A percentile compares a stretch with the other conserved stretches of the same genome.
These are phyloP conservation scores for Thraustotheca clavata DNA, from an alignment of 352 stramenopile genomes.

Conservation along the genomic window DNA sequence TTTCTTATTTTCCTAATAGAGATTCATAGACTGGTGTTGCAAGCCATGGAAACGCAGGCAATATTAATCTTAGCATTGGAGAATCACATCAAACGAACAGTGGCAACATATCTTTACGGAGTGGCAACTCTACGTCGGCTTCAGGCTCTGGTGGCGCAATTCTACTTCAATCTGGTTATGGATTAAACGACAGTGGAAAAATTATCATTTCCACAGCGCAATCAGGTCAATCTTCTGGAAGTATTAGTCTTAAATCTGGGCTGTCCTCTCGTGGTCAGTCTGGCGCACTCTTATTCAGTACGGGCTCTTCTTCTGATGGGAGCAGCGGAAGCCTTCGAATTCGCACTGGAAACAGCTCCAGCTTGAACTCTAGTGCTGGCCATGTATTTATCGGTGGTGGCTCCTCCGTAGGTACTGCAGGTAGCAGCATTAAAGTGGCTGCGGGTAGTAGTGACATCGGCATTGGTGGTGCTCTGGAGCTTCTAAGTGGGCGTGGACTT, in stretches of 20 bases:
- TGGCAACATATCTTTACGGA: constrained; percentile 17
- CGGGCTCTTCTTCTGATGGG: not conserved
- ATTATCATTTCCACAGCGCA: constrained; percentile 24
- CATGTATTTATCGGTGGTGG: not conserved
- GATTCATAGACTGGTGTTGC: constrained; percentile 23
- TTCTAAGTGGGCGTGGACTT: not conserved
- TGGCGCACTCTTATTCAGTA: not conserved
- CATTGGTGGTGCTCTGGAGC: not conserved
- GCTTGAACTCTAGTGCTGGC: not conserved
- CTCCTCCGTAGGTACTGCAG: not conserved
- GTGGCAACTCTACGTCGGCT: not conserved
- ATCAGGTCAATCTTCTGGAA: constrained; percentile 14
- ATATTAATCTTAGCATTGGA: constrained; percentile 24
- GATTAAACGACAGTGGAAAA: constrained; percentile 23
- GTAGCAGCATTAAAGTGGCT: not conserved
- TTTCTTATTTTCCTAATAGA: not conserved
- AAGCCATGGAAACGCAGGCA: constrained; percentile 23
- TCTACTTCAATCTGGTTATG: constrained; percentile 23
- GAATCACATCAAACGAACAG: constrained; percentile 19
- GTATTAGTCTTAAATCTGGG: not conserved
- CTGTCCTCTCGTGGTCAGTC: not conserved
- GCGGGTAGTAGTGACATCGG: not conserved
- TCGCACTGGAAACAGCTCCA: not conserved
- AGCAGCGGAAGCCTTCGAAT: not conserved
- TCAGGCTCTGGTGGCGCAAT: not conserved